phyloP scores from a whole-genome alignment of 768 basidiomycete species.

The Mycena sanguinolenta region DNA sequence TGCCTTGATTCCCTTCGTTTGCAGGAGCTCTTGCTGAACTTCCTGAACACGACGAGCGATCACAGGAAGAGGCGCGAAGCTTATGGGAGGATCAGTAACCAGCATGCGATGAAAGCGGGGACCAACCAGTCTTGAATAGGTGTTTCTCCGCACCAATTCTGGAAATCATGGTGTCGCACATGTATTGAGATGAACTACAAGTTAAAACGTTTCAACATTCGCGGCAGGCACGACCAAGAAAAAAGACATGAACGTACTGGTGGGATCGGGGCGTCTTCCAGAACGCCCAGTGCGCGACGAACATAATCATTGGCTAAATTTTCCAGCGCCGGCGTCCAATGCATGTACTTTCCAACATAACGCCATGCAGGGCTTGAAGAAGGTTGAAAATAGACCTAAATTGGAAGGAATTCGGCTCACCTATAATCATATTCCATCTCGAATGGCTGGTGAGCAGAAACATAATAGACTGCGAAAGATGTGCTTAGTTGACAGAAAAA shows the following conservation, averaged over 20 bases:
- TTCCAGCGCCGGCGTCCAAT: slow-evolving; percentile 60
- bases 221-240: not conserved
- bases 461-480: slow-evolving; percentile 55
- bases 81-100: not conserved
- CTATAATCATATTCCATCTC: slow-evolving; percentile 68
- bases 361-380: slow-evolving; percentile 63
- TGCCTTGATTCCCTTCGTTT: slow-evolving; percentile 60
- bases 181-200: slow-evolving; percentile 70
- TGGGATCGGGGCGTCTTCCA: slow-evolving; percentile 56
- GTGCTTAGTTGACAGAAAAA: not conserved
- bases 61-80: slow-evolving; percentile 64
- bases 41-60: slow-evolving; percentile 70
- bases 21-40: slow-evolving; percentile 61
- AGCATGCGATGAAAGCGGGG: not conserved
- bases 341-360: slow-evolving; percentile 65
- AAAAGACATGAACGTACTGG: slow-evolving; percentile 51
- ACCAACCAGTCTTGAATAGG: slow-evolving; percentile 55
- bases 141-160: slow-evolving; percentile 57
- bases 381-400: not conserved
- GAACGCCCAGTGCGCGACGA: slow-evolving; percentile 56
- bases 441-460: slow-evolving; percentile 62
- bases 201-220: slow-evolving; percentile 4
- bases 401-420: not conserved
- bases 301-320: slow-evolving; percentile 60
- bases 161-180: slow-evolving; percentile 69